phyloP scores from a whole-genome alignment of 129 eudicot species.

The Flaveria trinervia region DNA sequence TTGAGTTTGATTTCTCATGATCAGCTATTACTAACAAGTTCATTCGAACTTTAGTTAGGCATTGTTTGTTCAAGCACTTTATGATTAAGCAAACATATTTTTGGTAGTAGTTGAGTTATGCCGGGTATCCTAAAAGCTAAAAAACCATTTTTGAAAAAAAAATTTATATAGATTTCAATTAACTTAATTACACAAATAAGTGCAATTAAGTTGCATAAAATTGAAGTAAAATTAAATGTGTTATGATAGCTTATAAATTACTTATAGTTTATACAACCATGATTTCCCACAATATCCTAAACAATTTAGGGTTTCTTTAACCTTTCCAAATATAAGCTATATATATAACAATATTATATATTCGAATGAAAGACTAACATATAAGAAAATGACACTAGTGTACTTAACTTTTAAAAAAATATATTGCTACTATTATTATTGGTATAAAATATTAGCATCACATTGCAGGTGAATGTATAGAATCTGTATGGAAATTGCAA shows the following conservation, averaged over 20 bases:
- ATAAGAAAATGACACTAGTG: slow-evolving; percentile 41
- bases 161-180: not conserved
- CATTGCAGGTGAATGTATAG: slow-evolving; percentile 50
- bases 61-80: slow-evolving; percentile 37
- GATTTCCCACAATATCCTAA: not conserved
- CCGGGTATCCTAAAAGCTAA: slow-evolving; percentile 27
- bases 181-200: not conserved
- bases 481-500: slow-evolving; percentile 38
- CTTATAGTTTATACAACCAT: not conserved
- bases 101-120: slow-evolving; percentile 34
- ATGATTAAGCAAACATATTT: slow-evolving; percentile 39
- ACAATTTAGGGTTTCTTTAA: slow-evolving; percentile 14
- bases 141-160: slow-evolving; percentile 18
- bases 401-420: slow-evolving; percentile 23
- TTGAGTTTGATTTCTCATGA: slow-evolving; percentile 26
- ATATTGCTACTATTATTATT: slow-evolving; percentile 4
- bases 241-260: not conserved
- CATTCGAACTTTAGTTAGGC: slow-evolving; percentile 31
- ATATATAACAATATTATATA: not conserved
- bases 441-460: slow-evolving; percentile 31
- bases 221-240: not conserved
- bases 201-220: not conserved
- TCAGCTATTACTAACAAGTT: slow-evolving; percentile 14
- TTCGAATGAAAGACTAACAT: not conserved
- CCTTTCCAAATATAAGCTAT: not conserved